A percentile compares a stretch with the other conserved stretches of the same genome.
Conservation (phyloP, 768 basidiomycete genomes). For the Rhizopogon roseolus region DNA sequence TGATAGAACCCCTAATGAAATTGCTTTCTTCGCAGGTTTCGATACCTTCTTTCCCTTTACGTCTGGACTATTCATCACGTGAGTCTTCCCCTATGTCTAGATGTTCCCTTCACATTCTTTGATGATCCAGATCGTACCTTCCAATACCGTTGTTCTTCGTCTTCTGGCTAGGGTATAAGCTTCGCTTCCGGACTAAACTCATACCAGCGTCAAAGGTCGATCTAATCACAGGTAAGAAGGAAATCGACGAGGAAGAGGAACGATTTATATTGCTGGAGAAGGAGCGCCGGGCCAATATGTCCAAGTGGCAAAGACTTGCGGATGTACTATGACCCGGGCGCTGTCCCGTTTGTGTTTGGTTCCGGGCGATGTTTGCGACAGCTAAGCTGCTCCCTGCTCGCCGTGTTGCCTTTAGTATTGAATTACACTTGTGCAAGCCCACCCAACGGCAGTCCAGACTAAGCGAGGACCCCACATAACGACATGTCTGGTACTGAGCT, state of each 20-base stretch:
- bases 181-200: constrained; percentile 28
- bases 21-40: constrained; percentile 22
- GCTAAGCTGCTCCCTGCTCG: too few relatives aligned
- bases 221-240: constrained; percentile 52
- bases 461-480: neutral
- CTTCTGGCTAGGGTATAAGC: constrained; percentile 32
- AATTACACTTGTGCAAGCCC: neutral
- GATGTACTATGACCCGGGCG: constrained; percentile 18
- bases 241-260: constrained; percentile 61
- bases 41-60: constrained; percentile 42
- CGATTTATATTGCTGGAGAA: constrained; percentile 31
- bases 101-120: neutral
- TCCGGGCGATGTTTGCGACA: neutral
- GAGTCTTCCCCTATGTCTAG: constrained; percentile 16
- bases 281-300: constrained; percentile 8
- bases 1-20: constrained; percentile 34
- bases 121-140: constrained; percentile 19
- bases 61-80: constrained; percentile 57
- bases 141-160: constrained; percentile 28
- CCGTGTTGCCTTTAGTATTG: neutral
- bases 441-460: too few relatives aligned
- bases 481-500: neutral
- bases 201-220: constrained; percentile 49
- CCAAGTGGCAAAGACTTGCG: constrained; percentile 20
- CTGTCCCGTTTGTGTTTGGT: neutral